phyloP scores from a whole-genome alignment of 306 rosid species.

The Parietaria judaica region DNA sequence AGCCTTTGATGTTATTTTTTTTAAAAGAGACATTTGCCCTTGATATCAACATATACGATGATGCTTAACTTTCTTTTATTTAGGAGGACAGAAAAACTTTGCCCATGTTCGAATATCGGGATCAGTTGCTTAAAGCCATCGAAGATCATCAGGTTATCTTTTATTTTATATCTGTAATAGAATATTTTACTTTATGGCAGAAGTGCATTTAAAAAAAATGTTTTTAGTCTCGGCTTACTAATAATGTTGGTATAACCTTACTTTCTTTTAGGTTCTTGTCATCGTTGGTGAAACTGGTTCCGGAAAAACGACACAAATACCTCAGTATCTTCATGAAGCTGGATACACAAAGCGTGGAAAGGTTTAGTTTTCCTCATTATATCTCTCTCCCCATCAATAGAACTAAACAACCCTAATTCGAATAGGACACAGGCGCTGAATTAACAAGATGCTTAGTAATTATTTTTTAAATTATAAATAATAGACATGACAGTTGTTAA shows the following conservation, averaged over 20 bases:
- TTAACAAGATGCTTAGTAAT: too few species aligned
- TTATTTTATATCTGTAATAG: neutral
- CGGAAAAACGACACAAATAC: slow-evolving; percentile 95
- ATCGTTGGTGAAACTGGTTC: slow-evolving; percentile 99
- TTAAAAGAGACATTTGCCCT: too few species aligned
- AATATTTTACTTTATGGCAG: neutral
- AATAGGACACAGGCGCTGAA: too few species aligned
- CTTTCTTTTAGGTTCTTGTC: slow-evolving; percentile 64
- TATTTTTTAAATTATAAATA: too few species aligned
- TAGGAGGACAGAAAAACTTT: slow-evolving; percentile 77
- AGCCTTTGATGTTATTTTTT: too few species aligned
- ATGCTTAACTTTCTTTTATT: slow-evolving; percentile 15
- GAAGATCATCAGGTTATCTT: slow-evolving; percentile 62
- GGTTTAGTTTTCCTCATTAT: slow-evolving; percentile 32
- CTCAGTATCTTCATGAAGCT: slow-evolving; percentile 95
- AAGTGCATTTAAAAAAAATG: neutral
- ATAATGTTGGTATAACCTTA: neutral
- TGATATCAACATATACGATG: too few species aligned
- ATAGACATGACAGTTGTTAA: too few species aligned
- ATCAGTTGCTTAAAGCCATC: slow-evolving; percentile 70
- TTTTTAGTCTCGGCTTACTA: neutral
- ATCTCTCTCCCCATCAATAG: neutral
- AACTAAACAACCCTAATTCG: too few species aligned
- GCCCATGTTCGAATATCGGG: slow-evolving; percentile 73
- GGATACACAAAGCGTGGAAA: slow-evolving; percentile 89